Evolutionary conservation across 2,329 filamentous ascomycete genomes (phyloP).

Genomic region (Aspergillus luchuensis): DNA sequence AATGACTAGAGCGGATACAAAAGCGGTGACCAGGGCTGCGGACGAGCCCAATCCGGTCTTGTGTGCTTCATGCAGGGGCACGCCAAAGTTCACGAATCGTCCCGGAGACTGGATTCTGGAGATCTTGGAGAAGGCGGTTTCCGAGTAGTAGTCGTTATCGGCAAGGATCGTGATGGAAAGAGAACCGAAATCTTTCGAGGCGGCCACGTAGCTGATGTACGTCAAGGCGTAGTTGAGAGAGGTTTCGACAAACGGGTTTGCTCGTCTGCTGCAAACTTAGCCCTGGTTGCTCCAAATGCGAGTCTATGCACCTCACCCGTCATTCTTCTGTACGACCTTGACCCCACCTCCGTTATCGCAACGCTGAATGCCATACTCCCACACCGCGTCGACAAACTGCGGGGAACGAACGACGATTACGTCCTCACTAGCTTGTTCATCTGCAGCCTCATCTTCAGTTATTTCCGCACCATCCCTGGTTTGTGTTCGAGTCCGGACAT

Average conservation of each 20-base stretch:
- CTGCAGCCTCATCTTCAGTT: slow-evolving; percentile 37
- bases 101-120: slow-evolving; percentile 33
- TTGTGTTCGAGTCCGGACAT: slow-evolving; percentile 16
- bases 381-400: slow-evolving; percentile 83
- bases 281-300: not conserved
- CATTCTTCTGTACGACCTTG: slow-evolving; percentile 67
- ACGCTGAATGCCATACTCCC: slow-evolving; percentile 80
- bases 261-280: slow-evolving; percentile 46
- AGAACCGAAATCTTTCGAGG: slow-evolving; percentile 61
- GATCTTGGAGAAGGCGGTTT: slow-evolving; percentile 51
- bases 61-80: slow-evolving; percentile 75
- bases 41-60: slow-evolving; percentile 97
- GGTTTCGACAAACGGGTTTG: slow-evolving; percentile 90
- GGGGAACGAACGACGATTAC: slow-evolving; percentile 88
- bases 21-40: slow-evolving; percentile 85
- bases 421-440: slow-evolving; percentile 61
- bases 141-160: slow-evolving; percentile 96
- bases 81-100: slow-evolving; percentile 75
- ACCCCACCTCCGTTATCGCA: slow-evolving; percentile 75
- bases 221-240: slow-evolving; percentile 84
- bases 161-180: slow-evolving; percentile 83
- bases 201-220: slow-evolving; percentile 63
- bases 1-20: slow-evolving; percentile 59
- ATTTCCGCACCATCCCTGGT: not conserved
- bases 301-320: slow-evolving; percentile 33